A percentile compares a stretch with the other conserved stretches of the same genome.
These are phyloP conservation scores for Dactylellina leptospora DNA, from an alignment of 2,329 filamentous ascomycete genomes.

Conservation along the genomic window DNA sequence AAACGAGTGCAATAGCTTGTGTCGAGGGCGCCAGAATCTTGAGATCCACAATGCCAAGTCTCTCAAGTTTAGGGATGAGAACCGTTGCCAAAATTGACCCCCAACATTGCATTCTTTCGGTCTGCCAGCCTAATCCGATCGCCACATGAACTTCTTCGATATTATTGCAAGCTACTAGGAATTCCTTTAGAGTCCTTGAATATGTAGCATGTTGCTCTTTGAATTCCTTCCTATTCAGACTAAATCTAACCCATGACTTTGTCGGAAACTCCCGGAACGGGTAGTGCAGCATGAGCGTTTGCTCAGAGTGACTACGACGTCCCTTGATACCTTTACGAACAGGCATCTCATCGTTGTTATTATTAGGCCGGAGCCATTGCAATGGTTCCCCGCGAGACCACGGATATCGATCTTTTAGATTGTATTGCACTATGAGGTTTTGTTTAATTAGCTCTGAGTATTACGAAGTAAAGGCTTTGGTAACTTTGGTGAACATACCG, in stretches of 20 bases:
- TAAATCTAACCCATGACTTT: slow-evolving; percentile 25
- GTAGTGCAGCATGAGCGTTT: slow-evolving; percentile 35
- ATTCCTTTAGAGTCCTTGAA: background rate
- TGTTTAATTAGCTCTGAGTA: too few relatives aligned
- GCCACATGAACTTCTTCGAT: slow-evolving; percentile 31
- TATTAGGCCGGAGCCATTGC: background rate
- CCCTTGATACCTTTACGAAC: slow-evolving; percentile 30
- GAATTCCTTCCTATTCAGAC: slow-evolving; percentile 12
- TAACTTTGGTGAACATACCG: slow-evolving; percentile 9
- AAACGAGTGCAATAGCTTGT: background rate
- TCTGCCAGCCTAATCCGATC: slow-evolving; percentile 21
- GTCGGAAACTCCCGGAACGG: slow-evolving; percentile 40
- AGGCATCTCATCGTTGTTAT: slow-evolving; percentile 17
- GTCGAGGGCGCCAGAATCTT: slow-evolving; percentile 17
- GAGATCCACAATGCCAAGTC: background rate
- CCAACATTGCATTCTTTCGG: slow-evolving; percentile 15
- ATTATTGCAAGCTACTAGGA: slow-evolving; percentile 21
- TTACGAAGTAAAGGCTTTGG: background rate
- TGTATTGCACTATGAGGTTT: slow-evolving; percentile 33
- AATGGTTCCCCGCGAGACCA: slow-evolving; percentile 26
- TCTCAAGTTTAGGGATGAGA: slow-evolving; percentile 1
- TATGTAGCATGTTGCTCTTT: slow-evolving; percentile 13
- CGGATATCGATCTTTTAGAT: slow-evolving; percentile 20
- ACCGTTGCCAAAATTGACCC: slow-evolving; percentile 9
- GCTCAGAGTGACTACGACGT: slow-evolving; percentile 27